phyloP scores from a whole-genome alignment of 306 rosid species.

The Quercus wislizeni region DNA sequence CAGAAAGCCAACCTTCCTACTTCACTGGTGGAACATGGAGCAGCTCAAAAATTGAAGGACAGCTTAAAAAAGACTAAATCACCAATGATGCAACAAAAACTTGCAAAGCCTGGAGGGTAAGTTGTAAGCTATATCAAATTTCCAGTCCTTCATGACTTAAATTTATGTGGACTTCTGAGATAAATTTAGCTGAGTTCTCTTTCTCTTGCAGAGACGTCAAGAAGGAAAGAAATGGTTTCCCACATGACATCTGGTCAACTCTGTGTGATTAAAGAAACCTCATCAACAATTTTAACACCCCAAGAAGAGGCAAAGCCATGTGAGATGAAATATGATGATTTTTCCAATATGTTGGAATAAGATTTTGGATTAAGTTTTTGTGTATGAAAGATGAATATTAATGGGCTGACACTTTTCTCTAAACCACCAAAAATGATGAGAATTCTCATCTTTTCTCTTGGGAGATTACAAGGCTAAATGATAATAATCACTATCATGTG shows the following conservation, averaged over 20 bases:
- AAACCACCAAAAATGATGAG: too few species aligned
- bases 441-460: too few species aligned
- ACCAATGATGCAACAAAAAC: slow-evolving; percentile 24
- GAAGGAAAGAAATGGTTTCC: slow-evolving; percentile 40
- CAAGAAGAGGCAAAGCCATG: slow-evolving; percentile 43
- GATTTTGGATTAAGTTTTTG: too few species aligned
- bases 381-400: too few species aligned
- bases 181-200: neutral
- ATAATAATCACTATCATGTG: too few species aligned
- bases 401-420: too few species aligned
- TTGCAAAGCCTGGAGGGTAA: slow-evolving; percentile 43
- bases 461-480: too few species aligned
- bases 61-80: slow-evolving; percentile 31
- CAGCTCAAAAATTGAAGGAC: slow-evolving; percentile 17
- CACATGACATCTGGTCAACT: slow-evolving; percentile 34
- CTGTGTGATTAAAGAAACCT: slow-evolving; percentile 43
- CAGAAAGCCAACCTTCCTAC: slow-evolving; percentile 21
- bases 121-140: slow-evolving; percentile 10
- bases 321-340: neutral
- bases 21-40: neutral
- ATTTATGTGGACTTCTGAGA: neutral
- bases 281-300: slow-evolving; percentile 23
- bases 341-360: too few species aligned
- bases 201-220: slow-evolving; percentile 46
- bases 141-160: neutral